A percentile compares a stretch with the other conserved stretches of the same genome.
These are phyloP conservation scores for Notholithocarpus densiflorus DNA, from an alignment of 306 rosid genomes.

Conservation along the genomic window DNA sequence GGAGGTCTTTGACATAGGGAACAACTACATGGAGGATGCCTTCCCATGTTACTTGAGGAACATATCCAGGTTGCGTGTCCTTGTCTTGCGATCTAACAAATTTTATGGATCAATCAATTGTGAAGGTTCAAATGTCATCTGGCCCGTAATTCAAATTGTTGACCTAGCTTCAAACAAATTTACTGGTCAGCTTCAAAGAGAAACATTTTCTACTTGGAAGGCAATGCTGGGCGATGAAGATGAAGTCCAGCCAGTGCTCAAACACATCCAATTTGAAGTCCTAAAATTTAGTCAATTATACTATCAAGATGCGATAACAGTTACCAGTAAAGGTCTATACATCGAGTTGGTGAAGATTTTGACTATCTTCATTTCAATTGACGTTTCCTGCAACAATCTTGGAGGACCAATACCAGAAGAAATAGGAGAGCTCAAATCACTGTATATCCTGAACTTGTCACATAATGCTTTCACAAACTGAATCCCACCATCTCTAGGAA, in stretches of 20 bases:
- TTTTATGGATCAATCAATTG: conserved; percentile 22
- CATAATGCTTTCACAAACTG: conserved; percentile 15
- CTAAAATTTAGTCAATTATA: not conserved
- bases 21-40: too few species aligned
- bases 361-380: not conserved
- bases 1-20: too few species aligned
- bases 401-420: conserved; percentile 13
- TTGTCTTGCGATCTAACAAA: conserved; percentile 30
- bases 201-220: too few species aligned
- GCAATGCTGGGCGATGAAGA: too few species aligned
- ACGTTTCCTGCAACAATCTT: conserved; percentile 23
- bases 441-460: conserved; percentile 19
- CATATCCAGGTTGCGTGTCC: conserved; percentile 16
- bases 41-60: not conserved
- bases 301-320: conserved; percentile 30
- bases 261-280: not conserved
- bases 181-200: not conserved
- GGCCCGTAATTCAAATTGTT: conserved; percentile 21
- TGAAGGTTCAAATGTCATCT: accelerated
- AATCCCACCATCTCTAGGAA: conserved; percentile 37
- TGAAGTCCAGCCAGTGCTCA: too few species aligned
- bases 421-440: conserved; percentile 6
- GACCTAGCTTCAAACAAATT: conserved; percentile 20
- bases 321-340: conserved; percentile 12
- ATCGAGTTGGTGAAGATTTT: not conserved